These are phyloP conservation scores for Hericium coralloides DNA, from an alignment of 768 basidiomycete genomes.

Conservation along the genomic window DNA sequence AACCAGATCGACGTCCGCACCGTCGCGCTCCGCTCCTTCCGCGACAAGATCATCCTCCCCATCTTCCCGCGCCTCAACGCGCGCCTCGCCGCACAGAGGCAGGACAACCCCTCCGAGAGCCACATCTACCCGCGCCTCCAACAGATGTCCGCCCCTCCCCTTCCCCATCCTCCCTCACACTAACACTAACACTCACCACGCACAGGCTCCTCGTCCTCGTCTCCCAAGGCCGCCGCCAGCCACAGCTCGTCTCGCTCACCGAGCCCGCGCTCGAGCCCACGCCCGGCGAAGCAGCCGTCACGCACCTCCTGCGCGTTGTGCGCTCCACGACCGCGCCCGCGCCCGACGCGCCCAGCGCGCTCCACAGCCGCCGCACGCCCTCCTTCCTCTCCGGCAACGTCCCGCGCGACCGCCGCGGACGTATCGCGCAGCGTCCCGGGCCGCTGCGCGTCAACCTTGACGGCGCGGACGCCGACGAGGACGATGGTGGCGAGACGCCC, in stretches of 20 bases:
- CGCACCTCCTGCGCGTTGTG: constrained; percentile 55
- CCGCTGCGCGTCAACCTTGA: constrained; percentile 5
- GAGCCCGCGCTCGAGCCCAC: constrained; percentile 43
- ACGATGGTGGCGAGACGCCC: constrained; percentile 12
- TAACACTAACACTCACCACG: constrained; percentile 1
- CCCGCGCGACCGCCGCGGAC: constrained; percentile 72
- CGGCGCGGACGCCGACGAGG: constrained; percentile 18
- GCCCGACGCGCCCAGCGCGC: constrained; percentile 10
- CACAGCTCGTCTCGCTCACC: constrained; percentile 52
- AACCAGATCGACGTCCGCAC: constrained; percentile 72
- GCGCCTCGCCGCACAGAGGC: constrained; percentile 45
- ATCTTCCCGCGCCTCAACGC: constrained; percentile 45
- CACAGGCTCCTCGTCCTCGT: constrained; percentile 66
- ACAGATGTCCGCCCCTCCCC: constrained; percentile 51
- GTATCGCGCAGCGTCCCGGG: constrained; percentile 45
- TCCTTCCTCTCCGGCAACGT: constrained; percentile 66
- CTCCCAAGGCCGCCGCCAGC: constrained; percentile 55
- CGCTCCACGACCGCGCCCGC: constrained; percentile 37
- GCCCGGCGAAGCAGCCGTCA: constrained; percentile 58
- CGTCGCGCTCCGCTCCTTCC: constrained; percentile 71
- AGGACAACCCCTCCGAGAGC: constrained; percentile 48
- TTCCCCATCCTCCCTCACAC: constrained; percentile 1
- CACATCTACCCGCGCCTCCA: constrained; percentile 60
- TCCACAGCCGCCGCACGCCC: constrained; percentile 35
- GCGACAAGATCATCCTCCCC: constrained; percentile 71